Percentiles rank a stretch among this genome's conserved stretches.
Conservation (phyloP, 2,329 filamentous ascomycete species). For the Stagonosporopsis rhizophila region DNA sequence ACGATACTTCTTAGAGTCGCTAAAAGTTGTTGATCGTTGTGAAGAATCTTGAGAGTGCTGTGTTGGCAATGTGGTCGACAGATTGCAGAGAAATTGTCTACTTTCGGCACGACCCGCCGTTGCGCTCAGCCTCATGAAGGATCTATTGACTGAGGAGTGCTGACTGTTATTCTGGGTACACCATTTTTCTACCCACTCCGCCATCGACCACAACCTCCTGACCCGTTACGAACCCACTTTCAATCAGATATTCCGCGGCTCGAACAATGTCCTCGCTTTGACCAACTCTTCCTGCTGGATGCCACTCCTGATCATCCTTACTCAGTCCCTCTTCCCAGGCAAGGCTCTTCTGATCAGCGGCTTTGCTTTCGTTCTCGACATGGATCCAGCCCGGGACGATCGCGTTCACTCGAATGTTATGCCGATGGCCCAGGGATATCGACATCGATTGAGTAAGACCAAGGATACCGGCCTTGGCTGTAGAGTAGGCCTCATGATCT, state of each 20-base stretch:
- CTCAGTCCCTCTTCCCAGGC: conserved; percentile 57
- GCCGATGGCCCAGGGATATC: conserved; percentile 53
- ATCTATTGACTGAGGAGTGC: conserved; percentile 4
- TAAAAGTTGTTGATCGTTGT: neutral
- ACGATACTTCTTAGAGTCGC: neutral
- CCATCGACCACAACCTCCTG: conserved; percentile 58
- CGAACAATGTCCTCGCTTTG: conserved; percentile 56
- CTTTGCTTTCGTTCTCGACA: conserved; percentile 53
- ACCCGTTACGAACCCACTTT: conserved; percentile 52
- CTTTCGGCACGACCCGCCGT: conserved; percentile 8
- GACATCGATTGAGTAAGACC: conserved; percentile 60
- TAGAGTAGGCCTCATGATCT: conserved; percentile 59
- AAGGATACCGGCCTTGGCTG: conserved; percentile 60
- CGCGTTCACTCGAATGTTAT: conserved; percentile 57
- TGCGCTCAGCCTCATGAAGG: conserved; percentile 8
- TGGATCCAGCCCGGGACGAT: conserved; percentile 62
- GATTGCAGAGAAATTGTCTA: conserved; percentile 13
- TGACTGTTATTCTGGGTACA: conserved; percentile 43
- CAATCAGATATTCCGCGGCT: conserved; percentile 52
- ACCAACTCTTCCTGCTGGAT: conserved; percentile 59
- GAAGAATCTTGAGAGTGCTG: neutral
- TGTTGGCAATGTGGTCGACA: conserved; percentile 2
- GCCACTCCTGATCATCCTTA: conserved; percentile 57
- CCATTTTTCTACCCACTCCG: conserved; percentile 56
- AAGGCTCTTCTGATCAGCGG: conserved; percentile 50